Percentiles rank a stretch among this genome's conserved stretches.
Evolutionary conservation across 2,329 filamentous ascomycete species (phyloP).

Genomic region (Mollisiaceae sp.): DNA sequence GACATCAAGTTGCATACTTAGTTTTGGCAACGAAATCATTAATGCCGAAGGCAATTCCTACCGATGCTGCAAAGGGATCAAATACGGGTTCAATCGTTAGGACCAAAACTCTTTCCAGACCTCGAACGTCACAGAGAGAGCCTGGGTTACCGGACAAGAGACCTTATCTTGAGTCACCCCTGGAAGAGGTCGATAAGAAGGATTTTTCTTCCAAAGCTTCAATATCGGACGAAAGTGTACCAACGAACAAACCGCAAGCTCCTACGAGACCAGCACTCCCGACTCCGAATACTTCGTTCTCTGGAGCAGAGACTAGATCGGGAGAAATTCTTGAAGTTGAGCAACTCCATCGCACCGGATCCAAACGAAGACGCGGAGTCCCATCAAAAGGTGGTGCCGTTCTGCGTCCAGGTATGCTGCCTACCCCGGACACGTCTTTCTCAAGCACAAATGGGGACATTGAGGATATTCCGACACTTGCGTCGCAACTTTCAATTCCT

Average conservation of each 20-base stretch:
- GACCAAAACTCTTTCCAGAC: too few species aligned
- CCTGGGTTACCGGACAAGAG: neutral
- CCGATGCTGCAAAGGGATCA: too few species aligned
- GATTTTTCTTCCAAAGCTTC: neutral
- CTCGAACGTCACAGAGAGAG: neutral
- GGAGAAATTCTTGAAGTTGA: neutral
- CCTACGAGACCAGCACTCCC: neutral
- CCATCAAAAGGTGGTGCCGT: neutral
- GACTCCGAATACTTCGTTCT: constrained; percentile 7
- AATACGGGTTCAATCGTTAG: too few species aligned
- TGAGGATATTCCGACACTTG: neutral
- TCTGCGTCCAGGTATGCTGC: neutral
- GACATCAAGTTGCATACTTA: constrained; percentile 28
- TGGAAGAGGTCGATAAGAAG: neutral
- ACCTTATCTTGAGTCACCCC: neutral
- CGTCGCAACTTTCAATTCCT: neutral
- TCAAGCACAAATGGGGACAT: neutral
- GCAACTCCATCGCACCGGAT: too few species aligned
- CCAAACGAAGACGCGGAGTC: neutral
- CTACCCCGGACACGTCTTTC: constrained; percentile 8
- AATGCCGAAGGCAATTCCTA: neutral
- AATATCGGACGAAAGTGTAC: neutral
- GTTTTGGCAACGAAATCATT: constrained; percentile 24
- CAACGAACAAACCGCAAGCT: neutral
- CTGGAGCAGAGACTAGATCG: neutral